Evolutionary conservation across 2,329 filamentous ascomycete species (phyloP), one percentile per base, ranked within the genome.

Genomic region (Verticillium nonalfalfae): DNA sequence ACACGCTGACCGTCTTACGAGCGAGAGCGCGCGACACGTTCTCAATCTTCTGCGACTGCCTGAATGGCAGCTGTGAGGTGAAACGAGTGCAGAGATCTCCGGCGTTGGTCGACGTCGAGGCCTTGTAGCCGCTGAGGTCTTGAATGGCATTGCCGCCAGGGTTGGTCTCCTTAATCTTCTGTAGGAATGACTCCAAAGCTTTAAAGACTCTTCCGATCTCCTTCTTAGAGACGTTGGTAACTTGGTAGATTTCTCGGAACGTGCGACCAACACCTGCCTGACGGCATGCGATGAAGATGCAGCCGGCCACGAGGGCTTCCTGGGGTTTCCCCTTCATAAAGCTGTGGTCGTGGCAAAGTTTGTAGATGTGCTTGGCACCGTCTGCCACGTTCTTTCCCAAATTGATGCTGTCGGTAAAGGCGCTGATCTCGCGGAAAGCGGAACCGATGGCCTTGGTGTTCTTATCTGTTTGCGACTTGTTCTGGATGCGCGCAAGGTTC

Each of bases 171-270:
- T 91, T 85, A 58, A 88, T 84, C 69, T 88, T 88, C 70, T 89
- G 87, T 71, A 98, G 84, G 77, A 96, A 97, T 68, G 89, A 87
- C 77, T 98, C 93, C 55, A 99, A 82, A 62, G 87, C 82, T 80
- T 99, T 99, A 84, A 97, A 99, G 31, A 94, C 94, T 62, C 93
- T 84, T 26, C 95, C 95, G 65, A 99, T 97, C 72, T 99, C 96
- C 79, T 98, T 98, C 81, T 98, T 97, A 63, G 90, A 89, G 34
- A 99, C 94, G 68, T 91, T 91, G 9, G 95, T 99, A 73, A 98
- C 82, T 64, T 92, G 89, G 78, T 91, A 96, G 70, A 99, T 95
- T 75, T 99, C 96, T 57, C 90, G 87, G 78, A 99, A 99, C 3
- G 93, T 96, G 66, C 95, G 90, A 4, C 91, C 89, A 35, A 93